Base-by-base conservation (phyloP, 2,329 filamentous ascomycete genomes). In the Didymella keratinophila region DNA sequence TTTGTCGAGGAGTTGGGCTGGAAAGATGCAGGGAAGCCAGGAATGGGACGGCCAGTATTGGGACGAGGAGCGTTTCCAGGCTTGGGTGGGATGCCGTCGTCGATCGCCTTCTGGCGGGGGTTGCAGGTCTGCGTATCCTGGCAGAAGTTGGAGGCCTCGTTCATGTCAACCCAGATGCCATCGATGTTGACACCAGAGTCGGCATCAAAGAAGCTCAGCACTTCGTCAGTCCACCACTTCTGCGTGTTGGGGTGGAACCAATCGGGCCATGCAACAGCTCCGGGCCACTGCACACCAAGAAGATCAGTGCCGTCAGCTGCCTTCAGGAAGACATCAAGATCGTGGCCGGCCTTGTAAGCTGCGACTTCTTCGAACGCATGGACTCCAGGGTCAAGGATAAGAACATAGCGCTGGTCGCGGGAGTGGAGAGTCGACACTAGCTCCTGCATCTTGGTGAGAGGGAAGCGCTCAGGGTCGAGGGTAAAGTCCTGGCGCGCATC, bases 241-340 rank as follows among this genome's bases (percentile, higher is more conserved):
- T 87, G 82, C 1, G 86, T 85, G 50, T 86, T 86, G 8, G 83
- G 81, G 18, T 87, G 79, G 70, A 93, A 92, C 90, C 90, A 94
- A 72, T 94, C 91, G 0, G 89, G 89, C 76, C 88, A 92, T 11
- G 84, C 88, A 0, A 88, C 85, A 14, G 87, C 83, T 44, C 91
- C 91, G 6, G 91, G 88, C 91, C 91, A 94, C 21, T 93, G 90
- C 16, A 92, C 89, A 16, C 90, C 85, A 58, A 83, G 68, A 60
- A 83, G 84, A 25, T 84, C 71, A 11, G 79, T 79, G 14, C 82
- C 89, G 65, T 92, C 87, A 2, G 64, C 68, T 36, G 72, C 64
- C 67, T 83, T 82, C 30, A 86, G 69, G 73, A 87, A 87, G 10
- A 85, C 74, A 20, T 79, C 83, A n/a, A 83, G 77, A 6, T 84